A percentile compares a stretch with the other conserved stretches of the same genome.
Evolutionary conservation across 345 rosid genomes (phyloP).

Genomic region (Bretschneidera sinensis): DNA sequence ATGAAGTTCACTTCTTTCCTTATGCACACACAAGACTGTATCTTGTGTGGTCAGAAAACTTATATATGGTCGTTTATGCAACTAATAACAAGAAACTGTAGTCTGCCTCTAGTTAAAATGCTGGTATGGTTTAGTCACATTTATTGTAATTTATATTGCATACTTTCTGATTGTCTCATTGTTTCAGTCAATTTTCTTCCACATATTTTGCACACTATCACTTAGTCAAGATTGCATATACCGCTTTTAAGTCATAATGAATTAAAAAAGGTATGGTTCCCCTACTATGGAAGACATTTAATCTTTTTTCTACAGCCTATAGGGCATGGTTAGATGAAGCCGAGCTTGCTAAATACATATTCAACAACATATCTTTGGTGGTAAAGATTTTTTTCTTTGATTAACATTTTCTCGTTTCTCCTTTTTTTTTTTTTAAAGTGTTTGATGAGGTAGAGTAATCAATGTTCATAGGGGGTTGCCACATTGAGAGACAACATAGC

Average conservation of each 20-base stretch:
- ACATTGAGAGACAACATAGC: no score
- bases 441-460: no score
- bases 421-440: not conserved
- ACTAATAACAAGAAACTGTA: no score
- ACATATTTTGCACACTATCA: not conserved
- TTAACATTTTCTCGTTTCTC: not conserved
- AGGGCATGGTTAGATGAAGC: slow-evolving; percentile 64
- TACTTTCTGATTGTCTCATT: no score
- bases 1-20: no score
- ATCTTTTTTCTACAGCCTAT: slow-evolving; percentile 59
- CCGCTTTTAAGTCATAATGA: slow-evolving; percentile 18
- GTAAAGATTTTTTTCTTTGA: slow-evolving; percentile 26
- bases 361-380: slow-evolving; percentile 62
- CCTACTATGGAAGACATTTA: slow-evolving; percentile 78
- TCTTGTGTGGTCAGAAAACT: no score
- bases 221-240: not conserved
- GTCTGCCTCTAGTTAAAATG: no score
- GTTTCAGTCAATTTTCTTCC: not conserved
- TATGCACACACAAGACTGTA: no score
- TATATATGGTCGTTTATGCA: no score
- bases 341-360: slow-evolving; percentile 56
- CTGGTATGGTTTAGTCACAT: no score
- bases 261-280: slow-evolving; percentile 51
- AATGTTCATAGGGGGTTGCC: no score
- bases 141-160: no score